Percentiles rank a stretch among this genome's conserved stretches.
phyloP scores from a whole-genome alignment of 192 early-diverging fungal genomes.

The Chytriomyces sp. region DNA sequence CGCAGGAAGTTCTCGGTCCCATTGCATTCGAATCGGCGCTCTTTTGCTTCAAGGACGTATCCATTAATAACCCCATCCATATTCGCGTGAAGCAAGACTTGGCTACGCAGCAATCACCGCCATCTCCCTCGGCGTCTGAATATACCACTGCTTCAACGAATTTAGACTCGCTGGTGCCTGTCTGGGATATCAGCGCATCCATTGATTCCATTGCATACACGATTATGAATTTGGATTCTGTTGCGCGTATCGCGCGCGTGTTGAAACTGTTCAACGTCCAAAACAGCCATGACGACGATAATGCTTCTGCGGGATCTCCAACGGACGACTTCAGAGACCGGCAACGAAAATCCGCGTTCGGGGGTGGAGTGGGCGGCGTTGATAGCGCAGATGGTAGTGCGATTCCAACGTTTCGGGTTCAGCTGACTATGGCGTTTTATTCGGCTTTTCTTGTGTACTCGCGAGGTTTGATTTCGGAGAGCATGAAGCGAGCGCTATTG shows the following conservation, averaged over 20 bases:
- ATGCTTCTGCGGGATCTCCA: too few relatives aligned
- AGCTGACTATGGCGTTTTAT: neutral
- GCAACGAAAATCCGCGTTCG: too few relatives aligned
- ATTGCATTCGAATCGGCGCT: neutral
- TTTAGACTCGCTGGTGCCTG: neutral
- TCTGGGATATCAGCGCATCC: slow-evolving; percentile 2
- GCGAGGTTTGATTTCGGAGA: neutral
- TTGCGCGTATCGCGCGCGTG: neutral
- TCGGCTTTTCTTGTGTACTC: slow-evolving; percentile 9
- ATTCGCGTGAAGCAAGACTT: slow-evolving; percentile 16
- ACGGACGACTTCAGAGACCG: too few relatives aligned
- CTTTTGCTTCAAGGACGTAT: neutral
- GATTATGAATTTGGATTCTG: neutral
- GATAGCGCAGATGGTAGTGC: too few relatives aligned
- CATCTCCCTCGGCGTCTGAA: too few relatives aligned
- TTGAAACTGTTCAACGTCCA: too few relatives aligned
- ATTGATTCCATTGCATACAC: slow-evolving; percentile 1
- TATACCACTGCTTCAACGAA: neutral
- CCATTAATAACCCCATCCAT: neutral
- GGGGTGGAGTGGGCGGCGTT: too few relatives aligned
- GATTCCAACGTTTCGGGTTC: slow-evolving; percentile 6
- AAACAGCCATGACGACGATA: too few relatives aligned
- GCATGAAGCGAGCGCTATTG: neutral
- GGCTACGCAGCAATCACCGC: neutral
- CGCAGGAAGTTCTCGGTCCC: neutral